phyloP scores from a whole-genome alignment of 805 yeast genomes.

The Schizosaccharomyces osmophilus region DNA sequence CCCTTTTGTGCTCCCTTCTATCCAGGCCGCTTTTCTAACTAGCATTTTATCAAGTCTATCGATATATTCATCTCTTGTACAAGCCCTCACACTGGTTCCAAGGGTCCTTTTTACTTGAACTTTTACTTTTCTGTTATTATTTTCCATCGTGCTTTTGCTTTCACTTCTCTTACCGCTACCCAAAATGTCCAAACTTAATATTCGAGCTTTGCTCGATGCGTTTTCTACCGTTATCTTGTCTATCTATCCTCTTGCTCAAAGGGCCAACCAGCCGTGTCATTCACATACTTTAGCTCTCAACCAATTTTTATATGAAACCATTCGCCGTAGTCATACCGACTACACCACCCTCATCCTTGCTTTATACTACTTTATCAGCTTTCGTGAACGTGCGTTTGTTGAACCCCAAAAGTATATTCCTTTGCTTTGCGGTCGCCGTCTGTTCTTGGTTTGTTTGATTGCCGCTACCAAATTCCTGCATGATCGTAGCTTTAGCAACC shows the following conservation, averaged over 20 bases:
- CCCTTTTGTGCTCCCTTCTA: too few relatives aligned
- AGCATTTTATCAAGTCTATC: too few relatives aligned
- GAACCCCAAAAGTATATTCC: conserved; percentile 4
- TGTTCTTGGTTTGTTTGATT: conserved; percentile 42
- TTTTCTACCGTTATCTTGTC: neutral
- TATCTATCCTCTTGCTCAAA: neutral
- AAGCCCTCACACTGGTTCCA: too few relatives aligned
- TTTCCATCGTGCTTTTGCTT: neutral
- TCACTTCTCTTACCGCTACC: neutral
- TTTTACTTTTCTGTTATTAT: too few relatives aligned
- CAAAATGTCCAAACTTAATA: neutral
- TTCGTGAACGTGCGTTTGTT: conserved; percentile 12
- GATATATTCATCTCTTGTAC: too few relatives aligned
- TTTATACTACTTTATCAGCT: conserved; percentile 34
- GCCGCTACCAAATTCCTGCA: conserved; percentile 49
- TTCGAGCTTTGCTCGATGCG: neutral
- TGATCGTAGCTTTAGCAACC: conserved; percentile 44
- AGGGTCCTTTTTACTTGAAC: too few relatives aligned
- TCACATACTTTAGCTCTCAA: conserved; percentile 12
- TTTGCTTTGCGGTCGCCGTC: conserved; percentile 31
- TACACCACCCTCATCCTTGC: conserved; percentile 40
- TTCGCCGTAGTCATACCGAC: conserved; percentile 30
- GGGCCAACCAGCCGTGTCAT: conserved; percentile 4
- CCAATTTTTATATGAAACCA: conserved; percentile 17
- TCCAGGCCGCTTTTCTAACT: too few relatives aligned